Base-by-base conservation (phyloP, 129 eudicot species). In the Helianthus annuus region DNA sequence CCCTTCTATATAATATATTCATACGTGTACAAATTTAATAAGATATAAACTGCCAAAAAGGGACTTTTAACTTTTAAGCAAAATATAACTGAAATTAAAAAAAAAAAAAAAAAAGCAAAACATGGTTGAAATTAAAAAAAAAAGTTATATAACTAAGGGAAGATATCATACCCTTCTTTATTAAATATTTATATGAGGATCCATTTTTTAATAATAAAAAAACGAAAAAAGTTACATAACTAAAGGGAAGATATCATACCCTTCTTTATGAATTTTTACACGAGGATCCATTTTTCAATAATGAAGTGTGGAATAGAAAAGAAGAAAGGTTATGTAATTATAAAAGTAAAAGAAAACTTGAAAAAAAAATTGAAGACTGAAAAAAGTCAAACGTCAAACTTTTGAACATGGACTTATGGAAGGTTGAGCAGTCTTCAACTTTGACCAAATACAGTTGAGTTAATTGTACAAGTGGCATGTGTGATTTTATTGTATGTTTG, bases 361-460 rank as follows among this genome's bases (percentile, higher is more conserved):
- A 24, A 29, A 36, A 27, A 16, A n/a, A 64, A 38, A 19, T 56
- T n/a, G 45, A 66, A 10, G 11, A 56, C 24, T 9, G 15, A 24
- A 34, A 52, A 54, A 3, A 40, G 75, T 70, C 75, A 70, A 56
- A 70, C 2, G 75, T 70, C 75, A 70, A 70, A 70, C 40, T 19
- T 70, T 70, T 70, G 75, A 70, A 55, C 55, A 70, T 55, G 46
- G 46, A 42, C 46, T 42, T 7, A 42, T 42, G 54, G 65, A 70
- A 55, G 53, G 17, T 70, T 70, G 66, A 19, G 58, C 56, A 65
- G 66, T 70, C 55, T 45, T 34, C 63, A 39, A 57, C 54, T 39
- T 70, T 70, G 75, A 70, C 75, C 53, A 10, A 58, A 58, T n/a
- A 58, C 29, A 58, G 16, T 7, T 24, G 45, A 5, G 45, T 42